phyloP scores from a whole-genome alignment of 2,329 filamentous ascomycete genomes.

The Aspergillus novofumigatus region DNA sequence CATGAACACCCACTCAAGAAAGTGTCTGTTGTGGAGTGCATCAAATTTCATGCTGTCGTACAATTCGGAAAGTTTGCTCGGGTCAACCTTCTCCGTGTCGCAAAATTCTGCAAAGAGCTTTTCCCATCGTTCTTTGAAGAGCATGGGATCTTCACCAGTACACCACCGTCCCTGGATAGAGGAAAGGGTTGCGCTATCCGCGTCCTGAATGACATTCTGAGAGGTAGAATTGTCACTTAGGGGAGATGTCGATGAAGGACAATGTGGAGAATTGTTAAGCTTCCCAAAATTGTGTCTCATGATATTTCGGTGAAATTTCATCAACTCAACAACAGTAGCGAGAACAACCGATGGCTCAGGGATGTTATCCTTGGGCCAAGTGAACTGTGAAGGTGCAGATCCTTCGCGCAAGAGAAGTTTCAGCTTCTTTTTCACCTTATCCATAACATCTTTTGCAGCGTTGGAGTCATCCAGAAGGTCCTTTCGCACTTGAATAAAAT shows the following conservation, averaged over 20 bases:
- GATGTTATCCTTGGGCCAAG: conserved; percentile 91
- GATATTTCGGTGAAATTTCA: conserved; percentile 94
- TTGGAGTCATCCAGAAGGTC: conserved; percentile 96
- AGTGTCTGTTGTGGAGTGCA: conserved; percentile 91
- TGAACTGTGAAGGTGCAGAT: conserved; percentile 91
- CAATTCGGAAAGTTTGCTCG: conserved; percentile 95
- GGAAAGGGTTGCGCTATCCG: conserved; percentile 53
- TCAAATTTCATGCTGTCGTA: conserved; percentile 99
- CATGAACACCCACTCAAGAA: conserved; percentile 96
- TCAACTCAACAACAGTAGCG: conserved; percentile 84
- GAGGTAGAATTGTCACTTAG: conserved; percentile 1
- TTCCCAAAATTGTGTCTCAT: conserved; percentile 93
- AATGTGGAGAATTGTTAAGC: conserved; percentile 54
- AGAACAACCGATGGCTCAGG: conserved; percentile 93
- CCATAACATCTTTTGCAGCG: conserved; percentile 97
- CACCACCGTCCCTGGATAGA: conserved; percentile 91
- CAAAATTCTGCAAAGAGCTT: conserved; percentile 96
- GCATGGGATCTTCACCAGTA: conserved; percentile 86
- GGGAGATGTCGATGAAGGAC: neutral
- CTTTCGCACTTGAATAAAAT: conserved; percentile 87
- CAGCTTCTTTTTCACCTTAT: conserved; percentile 99
- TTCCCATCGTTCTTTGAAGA: conserved; percentile 97
- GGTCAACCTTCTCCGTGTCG: conserved; percentile 95
- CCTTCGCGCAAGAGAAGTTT: conserved; percentile 88
- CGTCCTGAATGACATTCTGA: conserved; percentile 14